phyloP scores from a whole-genome alignment of 139 green algal species.

The Trebouxia sp. region DNA sequence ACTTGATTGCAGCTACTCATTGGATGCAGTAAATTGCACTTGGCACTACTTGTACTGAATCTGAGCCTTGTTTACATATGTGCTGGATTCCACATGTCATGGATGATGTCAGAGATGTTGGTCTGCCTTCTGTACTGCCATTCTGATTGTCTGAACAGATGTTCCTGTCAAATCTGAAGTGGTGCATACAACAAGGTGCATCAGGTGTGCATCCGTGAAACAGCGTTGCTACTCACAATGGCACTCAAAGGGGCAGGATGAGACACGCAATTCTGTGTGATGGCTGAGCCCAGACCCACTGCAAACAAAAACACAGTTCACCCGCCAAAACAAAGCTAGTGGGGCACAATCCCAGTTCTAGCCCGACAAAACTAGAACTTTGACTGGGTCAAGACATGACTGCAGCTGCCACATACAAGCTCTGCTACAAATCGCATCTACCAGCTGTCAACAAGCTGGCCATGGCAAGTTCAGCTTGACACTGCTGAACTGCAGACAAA shows the following conservation, averaged over 20 bases:
- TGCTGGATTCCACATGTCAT: conserved; percentile 19
- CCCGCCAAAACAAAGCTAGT: not conserved
- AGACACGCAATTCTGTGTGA: conserved; percentile 1
- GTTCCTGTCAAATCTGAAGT: conserved; percentile 16
- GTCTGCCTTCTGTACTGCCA: conserved; percentile 4
- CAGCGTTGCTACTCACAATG: not conserved
- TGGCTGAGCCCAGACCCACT: conserved; percentile 17
- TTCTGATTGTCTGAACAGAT: conserved; percentile 12
- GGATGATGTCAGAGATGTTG: conserved; percentile 12
- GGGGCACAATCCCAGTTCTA: not conserved
- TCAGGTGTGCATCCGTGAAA: not conserved
- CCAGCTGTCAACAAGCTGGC: conserved; percentile 19
- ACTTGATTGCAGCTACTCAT: too few species aligned
- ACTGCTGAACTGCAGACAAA: not conserved
- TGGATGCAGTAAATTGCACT: too few species aligned
- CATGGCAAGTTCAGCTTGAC: not conserved
- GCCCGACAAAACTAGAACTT: not conserved
- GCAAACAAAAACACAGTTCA: conserved; percentile 1
- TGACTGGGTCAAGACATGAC: too few species aligned
- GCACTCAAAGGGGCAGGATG: not conserved
- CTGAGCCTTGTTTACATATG: conserved; percentile 24
- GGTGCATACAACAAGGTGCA: conserved; percentile 10
- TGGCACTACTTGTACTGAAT: too few species aligned
- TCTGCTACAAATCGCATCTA: not conserved
- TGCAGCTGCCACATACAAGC: not conserved